These are phyloP conservation scores for Vigna nakashimae DNA, from an alignment of 306 rosid species.

Conservation along the genomic window DNA sequence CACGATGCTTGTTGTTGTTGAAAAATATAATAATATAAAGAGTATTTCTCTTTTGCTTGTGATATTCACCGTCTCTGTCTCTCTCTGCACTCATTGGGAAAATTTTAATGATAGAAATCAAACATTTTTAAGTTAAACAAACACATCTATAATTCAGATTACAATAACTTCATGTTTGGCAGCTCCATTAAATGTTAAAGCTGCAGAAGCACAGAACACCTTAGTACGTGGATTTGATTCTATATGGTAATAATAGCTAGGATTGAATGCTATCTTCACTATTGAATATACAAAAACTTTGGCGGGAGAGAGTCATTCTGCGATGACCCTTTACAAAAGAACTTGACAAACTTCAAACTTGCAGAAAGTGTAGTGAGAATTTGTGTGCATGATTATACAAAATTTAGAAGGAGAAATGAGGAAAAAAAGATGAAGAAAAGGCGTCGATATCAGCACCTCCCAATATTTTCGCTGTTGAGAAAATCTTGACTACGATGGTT, in stretches of 20 bases:
- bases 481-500: constrained; percentile 37
- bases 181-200: constrained; percentile 8
- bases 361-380: neutral
- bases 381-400: neutral
- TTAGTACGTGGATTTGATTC: neutral
- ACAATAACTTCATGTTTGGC: constrained; percentile 14
- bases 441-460: constrained; percentile 37
- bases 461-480: constrained; percentile 19
- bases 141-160: neutral
- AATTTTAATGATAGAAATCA: neutral
- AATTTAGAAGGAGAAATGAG: constrained; percentile 16
- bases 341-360: neutral
- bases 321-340: neutral
- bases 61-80: neutral
- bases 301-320: neutral
- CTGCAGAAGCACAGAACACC: neutral
- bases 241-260: neutral
- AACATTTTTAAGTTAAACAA: constrained; percentile 9
- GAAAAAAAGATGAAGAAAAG: neutral
- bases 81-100: neutral
- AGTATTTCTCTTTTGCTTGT: neutral
- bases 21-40: neutral
- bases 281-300: neutral
- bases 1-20: neutral
- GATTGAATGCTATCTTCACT: neutral